Evolutionary conservation across 1,284 basidiomycete species (phyloP).

Genomic region (Uromyces viciae-fabae): DNA sequence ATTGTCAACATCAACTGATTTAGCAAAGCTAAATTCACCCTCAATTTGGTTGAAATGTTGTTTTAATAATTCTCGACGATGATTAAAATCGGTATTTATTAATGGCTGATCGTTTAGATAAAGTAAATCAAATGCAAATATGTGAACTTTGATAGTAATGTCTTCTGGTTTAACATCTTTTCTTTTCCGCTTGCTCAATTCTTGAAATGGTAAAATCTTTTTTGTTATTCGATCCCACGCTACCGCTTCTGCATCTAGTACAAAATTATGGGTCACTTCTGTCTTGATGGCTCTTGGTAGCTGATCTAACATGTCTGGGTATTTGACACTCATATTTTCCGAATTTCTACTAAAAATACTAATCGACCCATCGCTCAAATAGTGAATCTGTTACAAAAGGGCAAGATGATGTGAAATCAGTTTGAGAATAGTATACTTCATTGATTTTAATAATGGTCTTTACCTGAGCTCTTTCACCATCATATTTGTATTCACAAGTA

Average conservation of each 20-base stretch:
- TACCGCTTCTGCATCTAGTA: slow-evolving; percentile 92
- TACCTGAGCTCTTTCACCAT: slow-evolving; percentile 93
- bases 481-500: slow-evolving; percentile 99
- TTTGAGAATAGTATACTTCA: slow-evolving; percentile 29
- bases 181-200: slow-evolving; percentile 86
- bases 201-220: slow-evolving; percentile 90
- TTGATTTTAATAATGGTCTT: slow-evolving; percentile 44
- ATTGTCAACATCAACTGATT: slow-evolving; percentile 79
- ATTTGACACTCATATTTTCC: slow-evolving; percentile 99
- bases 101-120: slow-evolving; percentile 78
- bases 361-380: slow-evolving; percentile 71
- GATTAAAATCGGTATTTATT: slow-evolving; percentile 63
- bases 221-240: slow-evolving; percentile 78
- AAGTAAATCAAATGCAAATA: slow-evolving; percentile 92
- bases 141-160: slow-evolving; percentile 88
- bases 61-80: slow-evolving; percentile 71
- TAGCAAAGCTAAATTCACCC: slow-evolving; percentile 90
- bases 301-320: slow-evolving; percentile 92
- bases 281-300: slow-evolving; percentile 78
- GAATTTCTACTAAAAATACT: slow-evolving; percentile 93
- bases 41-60: slow-evolving; percentile 77
- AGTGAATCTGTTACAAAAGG: slow-evolving; percentile 65
- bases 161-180: slow-evolving; percentile 97
- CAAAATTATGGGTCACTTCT: slow-evolving; percentile 73
- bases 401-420: slow-evolving; percentile 54